A percentile compares a stretch with the other conserved stretches of the same genome.
Evolutionary conservation across 441 rosid species (phyloP).

Genomic region (Oxalis stricta): DNA sequence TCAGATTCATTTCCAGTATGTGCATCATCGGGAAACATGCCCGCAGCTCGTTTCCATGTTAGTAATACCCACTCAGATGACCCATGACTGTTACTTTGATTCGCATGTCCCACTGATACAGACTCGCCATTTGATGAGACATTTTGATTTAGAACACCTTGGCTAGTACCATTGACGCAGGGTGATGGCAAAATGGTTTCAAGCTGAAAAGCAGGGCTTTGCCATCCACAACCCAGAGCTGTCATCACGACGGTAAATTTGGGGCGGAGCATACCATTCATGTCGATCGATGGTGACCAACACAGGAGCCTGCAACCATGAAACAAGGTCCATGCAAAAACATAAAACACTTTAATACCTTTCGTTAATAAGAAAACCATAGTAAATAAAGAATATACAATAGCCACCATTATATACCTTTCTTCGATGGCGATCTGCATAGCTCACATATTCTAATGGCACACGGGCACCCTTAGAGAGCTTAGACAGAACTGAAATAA

Average conservation of each 20-base stretch:
- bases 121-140: constrained; percentile 25
- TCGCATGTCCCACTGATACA: constrained; percentile 25
- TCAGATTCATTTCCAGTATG: constrained; percentile 33
- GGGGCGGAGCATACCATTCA: constrained; percentile 96
- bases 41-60: constrained; percentile 41
- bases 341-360: no score
- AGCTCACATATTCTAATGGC: constrained; percentile 80
- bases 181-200: constrained; percentile 22
- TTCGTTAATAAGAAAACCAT: background rate
- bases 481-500: constrained; percentile 60
- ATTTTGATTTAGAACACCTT: constrained; percentile 13
- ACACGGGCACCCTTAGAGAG: constrained; percentile 71
- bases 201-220: constrained; percentile 45
- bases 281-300: constrained; percentile 85
- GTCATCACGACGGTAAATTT: constrained; percentile 82
- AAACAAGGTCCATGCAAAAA: background rate
- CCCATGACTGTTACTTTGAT: constrained; percentile 34
- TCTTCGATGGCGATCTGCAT: constrained; percentile 79
- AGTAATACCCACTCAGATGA: constrained; percentile 34
- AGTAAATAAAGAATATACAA: constrained; percentile 1
- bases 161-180: constrained; percentile 17
- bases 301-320: constrained; percentile 67
- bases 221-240: constrained; percentile 74
- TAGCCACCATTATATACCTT: constrained; percentile 37
- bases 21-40: constrained; percentile 28